Conservation (phyloP, 306 rosid genomes). For the Lathyrus tuberosus region DNA sequence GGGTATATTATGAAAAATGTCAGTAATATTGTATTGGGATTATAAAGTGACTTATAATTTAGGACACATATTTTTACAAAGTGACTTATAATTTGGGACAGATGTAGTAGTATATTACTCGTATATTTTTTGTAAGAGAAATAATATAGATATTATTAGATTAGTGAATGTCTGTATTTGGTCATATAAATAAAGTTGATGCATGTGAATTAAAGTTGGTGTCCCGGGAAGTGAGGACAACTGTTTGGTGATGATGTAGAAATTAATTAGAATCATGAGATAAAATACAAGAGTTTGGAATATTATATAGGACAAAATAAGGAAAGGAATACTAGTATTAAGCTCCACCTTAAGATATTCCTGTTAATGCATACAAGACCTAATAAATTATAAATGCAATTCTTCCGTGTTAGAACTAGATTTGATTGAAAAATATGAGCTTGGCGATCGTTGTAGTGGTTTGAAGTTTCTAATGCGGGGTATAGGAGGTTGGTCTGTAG, state of each 20-base stretch:
- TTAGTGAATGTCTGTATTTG: slow-evolving; percentile 50
- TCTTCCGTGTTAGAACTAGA: no score
- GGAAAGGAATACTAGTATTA: slow-evolving; percentile 28
- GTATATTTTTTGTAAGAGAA: not conserved
- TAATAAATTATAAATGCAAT: slow-evolving; percentile 22
- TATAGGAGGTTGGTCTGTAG: no score
- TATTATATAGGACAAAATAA: not conserved
- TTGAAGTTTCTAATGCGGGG: no score
- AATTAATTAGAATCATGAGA: not conserved
- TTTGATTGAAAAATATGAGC: no score
- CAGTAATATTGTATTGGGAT: no score
- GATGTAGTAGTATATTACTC: not conserved
- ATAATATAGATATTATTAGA: slow-evolving; percentile 8
- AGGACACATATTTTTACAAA: no score
- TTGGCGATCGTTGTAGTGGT: no score
- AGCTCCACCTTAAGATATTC: slow-evolving; percentile 63
- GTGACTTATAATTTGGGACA: no score
- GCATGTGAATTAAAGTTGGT: slow-evolving; percentile 40
- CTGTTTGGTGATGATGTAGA: slow-evolving; percentile 26
- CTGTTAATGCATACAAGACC: slow-evolving; percentile 67
- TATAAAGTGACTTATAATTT: no score
- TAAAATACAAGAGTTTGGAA: not conserved
- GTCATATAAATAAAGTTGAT: slow-evolving; percentile 22
- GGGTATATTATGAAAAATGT: no score
- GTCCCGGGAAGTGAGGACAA: slow-evolving; percentile 11